A percentile compares a stretch with the other conserved stretches of the same genome.
phyloP scores from a whole-genome alignment of 495 filamentous ascomycete species.

The Geoglossum glabrum region DNA sequence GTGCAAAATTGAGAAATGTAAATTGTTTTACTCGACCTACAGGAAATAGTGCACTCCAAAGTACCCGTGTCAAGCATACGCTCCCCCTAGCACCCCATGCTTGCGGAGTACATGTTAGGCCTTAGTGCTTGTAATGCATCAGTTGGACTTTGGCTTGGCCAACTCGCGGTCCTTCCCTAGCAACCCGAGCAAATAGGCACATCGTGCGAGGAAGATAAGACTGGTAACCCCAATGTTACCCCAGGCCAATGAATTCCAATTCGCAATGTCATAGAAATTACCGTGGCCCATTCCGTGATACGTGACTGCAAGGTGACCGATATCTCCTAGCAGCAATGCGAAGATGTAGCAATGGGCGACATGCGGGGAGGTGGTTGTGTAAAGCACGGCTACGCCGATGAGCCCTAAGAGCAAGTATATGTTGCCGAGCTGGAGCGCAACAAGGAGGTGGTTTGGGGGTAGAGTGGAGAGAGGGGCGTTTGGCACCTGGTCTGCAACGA shows the following conservation, averaged over 20 bases:
- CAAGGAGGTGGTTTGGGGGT: neutral
- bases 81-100: neutral
- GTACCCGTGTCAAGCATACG: neutral
- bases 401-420: conserved; percentile 1
- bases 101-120: neutral
- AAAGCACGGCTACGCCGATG: neutral
- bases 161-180: neutral
- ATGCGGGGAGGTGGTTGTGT: neutral
- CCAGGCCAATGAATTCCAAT: conserved; percentile 53
- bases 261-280: conserved; percentile 27
- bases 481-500: neutral
- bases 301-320: conserved; percentile 49
- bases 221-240: conserved; percentile 48
- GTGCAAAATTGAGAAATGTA: neutral
- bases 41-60: neutral
- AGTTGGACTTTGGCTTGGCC: neutral
- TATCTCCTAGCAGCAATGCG: conserved; percentile 42
- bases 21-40: neutral
- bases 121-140: neutral
- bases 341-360: conserved; percentile 28
- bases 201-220: neutral
- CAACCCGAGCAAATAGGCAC: neutral
- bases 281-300: conserved; percentile 35
- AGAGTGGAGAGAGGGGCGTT: neutral
- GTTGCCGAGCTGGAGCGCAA: conserved; percentile 5